Conservation (phyloP, 495 filamentous ascomycete species). For the Filosporella fistucella region DNA sequence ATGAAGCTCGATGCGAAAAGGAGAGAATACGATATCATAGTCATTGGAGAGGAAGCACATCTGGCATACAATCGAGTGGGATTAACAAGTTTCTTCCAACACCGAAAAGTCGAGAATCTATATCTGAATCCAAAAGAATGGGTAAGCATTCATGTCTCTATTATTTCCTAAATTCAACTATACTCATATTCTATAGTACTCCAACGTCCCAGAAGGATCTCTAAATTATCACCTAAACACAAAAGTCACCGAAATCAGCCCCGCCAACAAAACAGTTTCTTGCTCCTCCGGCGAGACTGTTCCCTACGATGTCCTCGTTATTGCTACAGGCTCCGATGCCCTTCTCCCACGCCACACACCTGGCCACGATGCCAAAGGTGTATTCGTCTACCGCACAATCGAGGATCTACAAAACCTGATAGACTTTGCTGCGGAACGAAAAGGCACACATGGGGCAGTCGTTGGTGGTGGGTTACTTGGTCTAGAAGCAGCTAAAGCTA, state of each 20-base stretch:
- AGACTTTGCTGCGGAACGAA: slow-evolving; percentile 58
- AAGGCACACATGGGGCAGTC: slow-evolving; percentile 68
- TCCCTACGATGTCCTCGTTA: slow-evolving; percentile 82
- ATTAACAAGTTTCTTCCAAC: slow-evolving; percentile 90
- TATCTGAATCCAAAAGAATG: slow-evolving; percentile 89
- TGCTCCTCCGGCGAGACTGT: slow-evolving; percentile 69
- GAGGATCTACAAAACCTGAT: slow-evolving; percentile 82
- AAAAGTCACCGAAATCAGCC: slow-evolving; percentile 65
- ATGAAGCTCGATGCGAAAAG: slow-evolving; percentile 77
- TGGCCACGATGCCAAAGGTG: slow-evolving; percentile 77
- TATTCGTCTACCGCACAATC: slow-evolving; percentile 95
- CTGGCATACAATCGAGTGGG: slow-evolving; percentile 95
- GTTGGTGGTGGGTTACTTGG: slow-evolving; percentile 91
- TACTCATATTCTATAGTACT: slow-evolving; percentile 17
- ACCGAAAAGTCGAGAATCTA: slow-evolving; percentile 83
- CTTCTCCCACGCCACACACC: slow-evolving; percentile 77
- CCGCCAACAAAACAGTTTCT: slow-evolving; percentile 57
- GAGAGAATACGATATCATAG: slow-evolving; percentile 78
- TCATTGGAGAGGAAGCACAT: slow-evolving; percentile 90
- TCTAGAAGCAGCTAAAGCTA: slow-evolving; percentile 90
- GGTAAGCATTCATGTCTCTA: slow-evolving; percentile 32
- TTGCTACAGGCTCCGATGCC: slow-evolving; percentile 91
- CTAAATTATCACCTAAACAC: slow-evolving; percentile 86
- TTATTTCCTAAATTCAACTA: too few species aligned
- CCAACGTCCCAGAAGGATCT: slow-evolving; percentile 16